Percentiles rank a stretch among this genome's conserved stretches.
phyloP scores from a whole-genome alignment of 2,329 filamentous ascomycete species.

The Bipolaris bicolor region DNA sequence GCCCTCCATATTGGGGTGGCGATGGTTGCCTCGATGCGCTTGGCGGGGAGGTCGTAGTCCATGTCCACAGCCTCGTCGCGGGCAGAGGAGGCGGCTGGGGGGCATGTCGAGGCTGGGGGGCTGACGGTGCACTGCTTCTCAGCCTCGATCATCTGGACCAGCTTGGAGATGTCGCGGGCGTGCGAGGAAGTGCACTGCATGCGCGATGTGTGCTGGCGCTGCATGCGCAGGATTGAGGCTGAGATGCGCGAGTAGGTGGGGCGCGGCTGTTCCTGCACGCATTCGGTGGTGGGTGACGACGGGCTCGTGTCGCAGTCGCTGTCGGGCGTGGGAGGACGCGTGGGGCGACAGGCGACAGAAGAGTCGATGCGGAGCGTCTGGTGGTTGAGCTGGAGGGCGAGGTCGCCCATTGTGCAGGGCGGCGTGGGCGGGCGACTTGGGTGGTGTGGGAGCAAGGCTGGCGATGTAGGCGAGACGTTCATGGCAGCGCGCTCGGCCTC shows the following conservation, averaged over 20 bases:
- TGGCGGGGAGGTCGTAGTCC: slow-evolving; percentile 32
- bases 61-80: slow-evolving; percentile 46
- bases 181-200: slow-evolving; percentile 51
- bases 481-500: slow-evolving; percentile 40
- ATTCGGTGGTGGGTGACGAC: no score
- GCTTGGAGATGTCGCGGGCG: slow-evolving; percentile 49
- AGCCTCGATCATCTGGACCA: slow-evolving; percentile 52
- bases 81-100: slow-evolving; percentile 21
- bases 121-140: slow-evolving; percentile 51
- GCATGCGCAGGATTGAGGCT: slow-evolving; percentile 47
- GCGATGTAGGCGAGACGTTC: slow-evolving; percentile 45
- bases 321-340: slow-evolving; percentile 34
- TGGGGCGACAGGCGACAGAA: slow-evolving; percentile 9
- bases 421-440: slow-evolving; percentile 33
- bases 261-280: background rate
- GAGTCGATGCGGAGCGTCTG: slow-evolving; percentile 42
- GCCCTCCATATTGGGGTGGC: slow-evolving; percentile 35
- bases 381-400: slow-evolving; percentile 43
- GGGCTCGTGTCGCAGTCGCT: slow-evolving; percentile 23
- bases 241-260: slow-evolving; percentile 43
- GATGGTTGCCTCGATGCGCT: slow-evolving; percentile 21
- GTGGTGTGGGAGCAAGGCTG: slow-evolving; percentile 13
- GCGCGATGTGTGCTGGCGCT: slow-evolving; percentile 50
- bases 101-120: slow-evolving; percentile 13
- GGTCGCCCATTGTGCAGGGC: slow-evolving; percentile 45